These are phyloP conservation scores for Diaporthe citriasiana DNA, from an alignment of 2,329 filamentous ascomycete genomes.

Conservation along the genomic window DNA sequence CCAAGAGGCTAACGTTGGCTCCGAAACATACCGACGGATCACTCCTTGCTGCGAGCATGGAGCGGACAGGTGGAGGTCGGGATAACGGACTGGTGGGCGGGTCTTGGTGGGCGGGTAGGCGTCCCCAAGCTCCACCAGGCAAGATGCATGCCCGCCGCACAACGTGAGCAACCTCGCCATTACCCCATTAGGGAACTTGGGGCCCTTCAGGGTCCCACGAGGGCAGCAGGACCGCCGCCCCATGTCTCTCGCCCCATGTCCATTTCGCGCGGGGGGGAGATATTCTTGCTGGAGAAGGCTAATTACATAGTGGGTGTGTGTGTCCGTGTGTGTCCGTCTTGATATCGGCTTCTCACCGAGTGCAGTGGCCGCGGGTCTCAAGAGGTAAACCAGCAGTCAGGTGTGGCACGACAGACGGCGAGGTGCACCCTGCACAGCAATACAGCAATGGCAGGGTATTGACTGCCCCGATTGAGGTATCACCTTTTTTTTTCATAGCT, in stretches of 20 bases:
- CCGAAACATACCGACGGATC: constrained; percentile 3
- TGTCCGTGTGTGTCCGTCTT: not conserved
- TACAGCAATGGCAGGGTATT: not conserved
- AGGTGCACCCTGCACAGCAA: constrained; percentile 6
- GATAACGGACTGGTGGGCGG: not conserved
- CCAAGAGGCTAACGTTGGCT: not conserved
- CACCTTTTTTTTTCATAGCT: not conserved
- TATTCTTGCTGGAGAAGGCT: not conserved
- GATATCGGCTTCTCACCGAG: constrained; percentile 31
- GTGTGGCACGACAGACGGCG: constrained; percentile 29
- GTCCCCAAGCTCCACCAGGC: not conserved
- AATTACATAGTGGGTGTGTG: not conserved
- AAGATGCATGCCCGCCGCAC: constrained; percentile 14
- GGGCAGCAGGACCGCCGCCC: not conserved
- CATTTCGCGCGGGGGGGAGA: not conserved
- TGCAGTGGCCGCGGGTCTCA: not conserved
- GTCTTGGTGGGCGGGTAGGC: not conserved
- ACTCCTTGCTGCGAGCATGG: not conserved
- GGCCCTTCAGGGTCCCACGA: constrained; percentile 17
- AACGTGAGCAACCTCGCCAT: constrained; percentile 9
- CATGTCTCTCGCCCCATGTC: no score
- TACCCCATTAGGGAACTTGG: constrained; percentile 17
- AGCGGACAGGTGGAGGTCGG: not conserved
- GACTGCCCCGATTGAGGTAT: constrained; percentile 1
- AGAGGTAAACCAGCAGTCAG: constrained; percentile 1